These are phyloP conservation scores for Aspergillus kassunensis DNA, from an alignment of 495 filamentous ascomycete species.

Conservation along the genomic window DNA sequence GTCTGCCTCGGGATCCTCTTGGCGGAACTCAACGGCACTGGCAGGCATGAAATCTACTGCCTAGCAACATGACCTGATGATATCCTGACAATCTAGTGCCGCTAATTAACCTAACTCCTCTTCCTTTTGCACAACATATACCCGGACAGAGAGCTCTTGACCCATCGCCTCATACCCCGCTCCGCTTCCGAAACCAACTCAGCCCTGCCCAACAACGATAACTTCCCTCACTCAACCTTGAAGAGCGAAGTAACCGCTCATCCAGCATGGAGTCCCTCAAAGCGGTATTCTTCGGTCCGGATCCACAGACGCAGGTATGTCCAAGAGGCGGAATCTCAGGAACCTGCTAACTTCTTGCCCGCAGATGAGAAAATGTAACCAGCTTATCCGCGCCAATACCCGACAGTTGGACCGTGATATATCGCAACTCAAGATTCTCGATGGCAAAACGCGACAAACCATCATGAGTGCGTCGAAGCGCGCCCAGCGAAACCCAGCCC, in stretches of 20 bases:
- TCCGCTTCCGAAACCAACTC: background rate
- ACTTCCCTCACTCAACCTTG: no score
- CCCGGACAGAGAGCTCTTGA: no score
- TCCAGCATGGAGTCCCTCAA: conserved; percentile 78
- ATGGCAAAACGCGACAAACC: conserved; percentile 78
- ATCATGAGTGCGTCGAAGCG: conserved; percentile 78
- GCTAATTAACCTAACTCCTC: background rate
- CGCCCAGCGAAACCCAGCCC: conserved; percentile 69
- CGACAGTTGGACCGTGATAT: conserved; percentile 96
- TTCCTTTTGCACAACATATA: background rate
- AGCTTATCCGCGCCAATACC: conserved; percentile 82
- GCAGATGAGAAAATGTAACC: conserved; percentile 94
- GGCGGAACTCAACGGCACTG: no score
- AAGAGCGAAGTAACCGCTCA: background rate
- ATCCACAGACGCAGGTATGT: conserved; percentile 82
- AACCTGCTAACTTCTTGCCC: conserved; percentile 5
- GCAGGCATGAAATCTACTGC: conserved; percentile 2
- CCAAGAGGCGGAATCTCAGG: background rate
- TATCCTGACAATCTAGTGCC: background rate
- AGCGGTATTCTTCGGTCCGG: conserved; percentile 84
- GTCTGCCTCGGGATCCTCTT: no score
- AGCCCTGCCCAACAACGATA: background rate
- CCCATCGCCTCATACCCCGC: conserved; percentile 1
- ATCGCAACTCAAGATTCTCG: conserved; percentile 63
- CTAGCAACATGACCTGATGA: background rate